Conservation (phyloP, 83 land plant species). For the Isoetes engelmannii region DNA sequence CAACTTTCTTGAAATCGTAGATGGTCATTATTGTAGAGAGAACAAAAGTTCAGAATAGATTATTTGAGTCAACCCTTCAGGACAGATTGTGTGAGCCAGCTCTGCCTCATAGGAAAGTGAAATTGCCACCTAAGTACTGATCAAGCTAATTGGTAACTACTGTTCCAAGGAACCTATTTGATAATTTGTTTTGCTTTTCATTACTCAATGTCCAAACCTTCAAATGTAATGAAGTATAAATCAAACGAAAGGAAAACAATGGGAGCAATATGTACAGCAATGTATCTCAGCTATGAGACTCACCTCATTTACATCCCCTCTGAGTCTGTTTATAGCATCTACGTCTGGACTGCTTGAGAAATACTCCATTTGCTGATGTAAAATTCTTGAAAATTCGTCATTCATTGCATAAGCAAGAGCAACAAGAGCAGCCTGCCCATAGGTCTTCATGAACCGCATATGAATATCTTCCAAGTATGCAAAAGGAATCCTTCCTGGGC, state of each 20-base stretch:
- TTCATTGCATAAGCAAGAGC: constrained; percentile 17
- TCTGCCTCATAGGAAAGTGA: too few species aligned
- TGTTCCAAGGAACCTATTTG: too few species aligned
- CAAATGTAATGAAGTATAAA: neutral
- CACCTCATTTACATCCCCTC: constrained; percentile 6
- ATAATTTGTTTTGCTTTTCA: too few species aligned
- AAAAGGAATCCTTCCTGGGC: constrained; percentile 7
- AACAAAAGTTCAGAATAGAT: too few species aligned
- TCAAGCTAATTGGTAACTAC: too few species aligned
- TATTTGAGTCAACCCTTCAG: too few species aligned
- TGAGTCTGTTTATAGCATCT: constrained; percentile 4
- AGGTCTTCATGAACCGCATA: constrained; percentile 7
- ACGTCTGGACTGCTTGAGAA: constrained; percentile 8
- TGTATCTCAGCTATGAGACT: neutral
- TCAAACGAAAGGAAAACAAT: neutral
- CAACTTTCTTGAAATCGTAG: too few species aligned
- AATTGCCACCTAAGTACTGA: too few species aligned
- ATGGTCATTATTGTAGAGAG: too few species aligned
- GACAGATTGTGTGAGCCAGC: too few species aligned
- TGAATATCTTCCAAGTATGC: constrained; percentile 10
- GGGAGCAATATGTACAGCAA: neutral
- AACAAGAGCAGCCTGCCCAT: neutral
- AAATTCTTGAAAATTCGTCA: constrained; percentile 10
- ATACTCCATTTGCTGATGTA: constrained; percentile 13
- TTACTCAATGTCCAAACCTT: too few species aligned